These are phyloP conservation scores for Salix dunnii DNA, from an alignment of 345 rosid genomes.

Conservation along the genomic window DNA sequence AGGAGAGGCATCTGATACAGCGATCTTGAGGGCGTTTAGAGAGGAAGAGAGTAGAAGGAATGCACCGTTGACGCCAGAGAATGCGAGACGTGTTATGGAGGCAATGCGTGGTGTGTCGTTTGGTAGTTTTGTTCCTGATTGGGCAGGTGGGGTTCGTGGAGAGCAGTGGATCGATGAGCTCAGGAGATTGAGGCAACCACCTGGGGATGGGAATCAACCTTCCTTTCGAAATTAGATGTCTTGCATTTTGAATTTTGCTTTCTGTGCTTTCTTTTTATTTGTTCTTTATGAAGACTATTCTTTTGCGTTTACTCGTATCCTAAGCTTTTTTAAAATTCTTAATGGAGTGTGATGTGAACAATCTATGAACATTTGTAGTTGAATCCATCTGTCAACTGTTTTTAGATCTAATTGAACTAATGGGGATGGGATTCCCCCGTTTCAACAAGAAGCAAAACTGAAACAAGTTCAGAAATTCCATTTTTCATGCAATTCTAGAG, in stretches of 20 bases:
- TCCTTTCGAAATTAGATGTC: conserved; percentile 1
- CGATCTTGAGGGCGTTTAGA: conserved; percentile 49
- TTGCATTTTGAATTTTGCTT: not conserved
- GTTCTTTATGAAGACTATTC: no score
- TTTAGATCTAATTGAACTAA: no score
- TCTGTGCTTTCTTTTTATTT: not conserved
- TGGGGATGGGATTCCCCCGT: no score
- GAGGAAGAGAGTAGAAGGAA: conserved; percentile 76
- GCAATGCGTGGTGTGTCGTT: conserved; percentile 83
- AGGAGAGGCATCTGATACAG: conserved; percentile 38
- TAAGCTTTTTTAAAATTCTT: no score
- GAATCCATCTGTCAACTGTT: no score
- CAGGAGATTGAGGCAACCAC: conserved; percentile 39
- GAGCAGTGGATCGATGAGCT: conserved; percentile 75
- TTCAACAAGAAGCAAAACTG: no score
- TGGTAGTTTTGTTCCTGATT: conserved; percentile 66
- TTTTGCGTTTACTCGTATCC: no score
- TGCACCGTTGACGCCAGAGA: conserved; percentile 62
- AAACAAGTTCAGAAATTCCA: no score
- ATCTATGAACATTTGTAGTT: no score
- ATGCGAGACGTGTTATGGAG: conserved; percentile 62
- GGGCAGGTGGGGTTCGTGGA: conserved; percentile 62
- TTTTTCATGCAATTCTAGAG: no score
- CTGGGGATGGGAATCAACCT: not conserved
- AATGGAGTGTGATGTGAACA: no score